Evolutionary conservation across 108 stramenopile genomes (phyloP).

Genomic region (Stephanodiscus triporus): DNA sequence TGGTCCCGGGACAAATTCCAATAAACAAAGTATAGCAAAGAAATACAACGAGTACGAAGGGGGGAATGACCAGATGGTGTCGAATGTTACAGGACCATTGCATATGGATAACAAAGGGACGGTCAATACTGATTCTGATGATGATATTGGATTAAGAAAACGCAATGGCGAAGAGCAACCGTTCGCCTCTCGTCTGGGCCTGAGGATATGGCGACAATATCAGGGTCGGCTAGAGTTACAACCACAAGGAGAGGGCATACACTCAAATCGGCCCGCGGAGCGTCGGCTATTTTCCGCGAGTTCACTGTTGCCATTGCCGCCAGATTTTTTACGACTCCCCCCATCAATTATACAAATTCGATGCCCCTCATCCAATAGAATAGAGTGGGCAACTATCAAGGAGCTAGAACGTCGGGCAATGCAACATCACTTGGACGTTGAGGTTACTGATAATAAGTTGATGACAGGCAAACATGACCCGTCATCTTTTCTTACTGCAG

Average conservation of each 20-base stretch:
- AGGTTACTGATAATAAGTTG: background rate
- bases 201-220: slow-evolving; percentile 5
- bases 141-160: background rate
- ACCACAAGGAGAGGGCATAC: background rate
- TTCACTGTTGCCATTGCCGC: background rate
- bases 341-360: slow-evolving; percentile 23
- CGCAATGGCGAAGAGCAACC: background rate
- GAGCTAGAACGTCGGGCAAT: slow-evolving; percentile 23
- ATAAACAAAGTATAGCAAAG: background rate
- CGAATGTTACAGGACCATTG: slow-evolving; percentile 2
- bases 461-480: background rate
- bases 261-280: too few species aligned
- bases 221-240: background rate
- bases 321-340: slow-evolving; percentile 39
- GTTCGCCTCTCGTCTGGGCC: slow-evolving; percentile 8
- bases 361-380: background rate
- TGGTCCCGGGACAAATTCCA: background rate
- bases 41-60: background rate
- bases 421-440: slow-evolving; percentile 15
- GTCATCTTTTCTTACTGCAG: slow-evolving; percentile 10
- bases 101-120: background rate
- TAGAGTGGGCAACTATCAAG: slow-evolving; percentile 21
- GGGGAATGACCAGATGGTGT: background rate
- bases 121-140: background rate
- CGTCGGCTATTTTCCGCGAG: too few species aligned